These are phyloP conservation scores for Aureobasidium sp. DNA, from an alignment of 2,329 filamentous ascomycete species.

Conservation along the genomic window DNA sequence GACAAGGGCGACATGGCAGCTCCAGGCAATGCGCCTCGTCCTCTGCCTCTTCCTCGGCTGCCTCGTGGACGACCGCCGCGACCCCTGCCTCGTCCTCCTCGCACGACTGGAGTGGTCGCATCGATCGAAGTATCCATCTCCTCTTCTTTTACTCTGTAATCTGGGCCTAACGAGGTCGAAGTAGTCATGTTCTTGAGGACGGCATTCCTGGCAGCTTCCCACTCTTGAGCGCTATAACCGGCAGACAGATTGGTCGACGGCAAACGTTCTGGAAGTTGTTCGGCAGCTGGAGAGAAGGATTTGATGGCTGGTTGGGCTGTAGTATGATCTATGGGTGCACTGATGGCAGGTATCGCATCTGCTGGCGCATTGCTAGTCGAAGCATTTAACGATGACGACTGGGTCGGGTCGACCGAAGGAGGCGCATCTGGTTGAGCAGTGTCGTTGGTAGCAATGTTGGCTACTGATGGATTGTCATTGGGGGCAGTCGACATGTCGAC, in stretches of 20 bases:
- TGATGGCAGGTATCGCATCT: neutral
- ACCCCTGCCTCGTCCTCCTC: slow-evolving; percentile 19
- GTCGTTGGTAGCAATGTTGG: too few species aligned
- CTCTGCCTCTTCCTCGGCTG: slow-evolving; percentile 16
- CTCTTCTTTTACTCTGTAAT: neutral
- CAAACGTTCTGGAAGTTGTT: slow-evolving; percentile 34
- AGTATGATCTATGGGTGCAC: neutral
- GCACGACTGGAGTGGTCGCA: slow-evolving; percentile 5
- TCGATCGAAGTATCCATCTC: neutral
- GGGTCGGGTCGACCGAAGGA: neutral
- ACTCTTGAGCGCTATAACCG: slow-evolving; percentile 30
- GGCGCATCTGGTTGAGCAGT: neutral
- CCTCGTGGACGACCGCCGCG: slow-evolving; percentile 18
- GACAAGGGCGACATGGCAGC: slow-evolving; percentile 17
- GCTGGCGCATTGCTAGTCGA: neutral
- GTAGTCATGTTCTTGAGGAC: slow-evolving; percentile 39
- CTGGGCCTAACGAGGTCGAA: neutral
- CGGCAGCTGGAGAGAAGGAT: slow-evolving; percentile 29
- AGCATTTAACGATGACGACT: neutral
- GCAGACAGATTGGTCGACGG: slow-evolving; percentile 25
- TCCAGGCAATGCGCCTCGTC: slow-evolving; percentile 18
- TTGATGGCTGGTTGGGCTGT: neutral
- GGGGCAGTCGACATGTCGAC: neutral
- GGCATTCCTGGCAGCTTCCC: slow-evolving; percentile 40
- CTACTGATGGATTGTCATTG: neutral